Evolutionary conservation across 805 yeast genomes (phyloP).

Genomic region (Starmerella vaccinii): DNA sequence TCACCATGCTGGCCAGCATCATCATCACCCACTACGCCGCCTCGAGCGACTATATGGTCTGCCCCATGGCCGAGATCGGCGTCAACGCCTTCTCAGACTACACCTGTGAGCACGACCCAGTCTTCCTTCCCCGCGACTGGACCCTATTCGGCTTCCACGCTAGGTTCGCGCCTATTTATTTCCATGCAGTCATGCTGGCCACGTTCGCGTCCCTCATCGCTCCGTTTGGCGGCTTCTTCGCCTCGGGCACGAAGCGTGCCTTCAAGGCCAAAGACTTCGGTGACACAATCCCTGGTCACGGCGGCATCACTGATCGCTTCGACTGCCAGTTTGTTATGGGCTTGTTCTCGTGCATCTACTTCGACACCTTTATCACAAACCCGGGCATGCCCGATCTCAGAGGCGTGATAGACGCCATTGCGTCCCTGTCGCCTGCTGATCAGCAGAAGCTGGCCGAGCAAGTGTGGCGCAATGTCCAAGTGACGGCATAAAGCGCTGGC

Average conservation of each 20-base stretch:
- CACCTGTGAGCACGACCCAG: constrained; percentile 76
- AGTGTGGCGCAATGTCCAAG: constrained; percentile 1
- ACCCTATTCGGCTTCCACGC: constrained; percentile 38
- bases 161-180: constrained; percentile 72
- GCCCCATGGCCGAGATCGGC: constrained; percentile 60
- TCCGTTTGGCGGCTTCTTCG: constrained; percentile 97
- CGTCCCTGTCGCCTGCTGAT: constrained; percentile 15
- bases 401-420: constrained; percentile 58
- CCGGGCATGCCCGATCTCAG: constrained; percentile 47
- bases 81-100: constrained; percentile 53
- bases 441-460: constrained; percentile 10
- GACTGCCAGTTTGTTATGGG: constrained; percentile 99
- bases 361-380: constrained; percentile 80
- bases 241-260: constrained; percentile 93
- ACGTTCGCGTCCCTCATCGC: constrained; percentile 95
- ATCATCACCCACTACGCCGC: constrained; percentile 54
- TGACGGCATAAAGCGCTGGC: background rate
- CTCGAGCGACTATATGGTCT: constrained; percentile 63
- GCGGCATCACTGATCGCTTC: constrained; percentile 94
- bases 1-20: constrained; percentile 69
- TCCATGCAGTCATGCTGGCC: constrained; percentile 77
- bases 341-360: constrained; percentile 81
- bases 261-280: constrained; percentile 96
- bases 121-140: constrained; percentile 72
- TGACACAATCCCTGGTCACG: constrained; percentile 97